Base-by-base conservation (phyloP, 306 rosid species). In the Fragaria iinumae region DNA sequence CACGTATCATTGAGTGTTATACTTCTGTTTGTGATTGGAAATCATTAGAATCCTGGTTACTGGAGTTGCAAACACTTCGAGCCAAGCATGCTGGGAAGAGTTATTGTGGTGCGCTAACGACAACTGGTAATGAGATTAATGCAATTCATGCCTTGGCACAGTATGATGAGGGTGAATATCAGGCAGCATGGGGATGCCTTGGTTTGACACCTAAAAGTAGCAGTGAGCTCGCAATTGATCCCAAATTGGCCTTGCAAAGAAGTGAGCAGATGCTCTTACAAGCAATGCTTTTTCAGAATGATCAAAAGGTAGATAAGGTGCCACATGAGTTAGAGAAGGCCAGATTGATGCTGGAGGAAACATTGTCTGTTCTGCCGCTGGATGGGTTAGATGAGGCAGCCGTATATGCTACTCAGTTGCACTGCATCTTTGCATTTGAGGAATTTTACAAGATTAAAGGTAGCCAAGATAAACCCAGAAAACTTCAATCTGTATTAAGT, bases 181-280 rank as follows among this genome's bases (percentile, higher is more conserved):
- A 80, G 81, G 88, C 96, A 83, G 82, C 98, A 77, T 91, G 98
- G 98, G 87, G 93, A 66, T 90, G 85, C 87, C 97, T 93, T 78
- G 98, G 90, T 80, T 89, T 93, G 91, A 93, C 98, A 18, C 97
- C 97, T 68, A 93, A 93, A 91, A 91, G 97, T 86, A 93, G 92
- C 80, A 85, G 88, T 76, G 98, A 93, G 73, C 97, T 93, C 78
- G 90, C 98, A 63, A 93, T 93, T 81, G 93, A 93, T 84, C 97
- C 98, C 59, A 91, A 90, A 81, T 77, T 91, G 80, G 97, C 96
- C 81, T 85, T 93, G 94, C 98, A 89, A 50, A 85, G 98, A 84
- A 93, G 98, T 80, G 98, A 93, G 88, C 98, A 93, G 88, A 93
- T 93, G 97, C 94, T 93, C 84, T 86, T 93, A 78, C 97, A 91